Evolutionary conservation across 1,284 basidiomycete species (phyloP).

Genomic region (Cutaneotrichosporon dermatis): DNA sequence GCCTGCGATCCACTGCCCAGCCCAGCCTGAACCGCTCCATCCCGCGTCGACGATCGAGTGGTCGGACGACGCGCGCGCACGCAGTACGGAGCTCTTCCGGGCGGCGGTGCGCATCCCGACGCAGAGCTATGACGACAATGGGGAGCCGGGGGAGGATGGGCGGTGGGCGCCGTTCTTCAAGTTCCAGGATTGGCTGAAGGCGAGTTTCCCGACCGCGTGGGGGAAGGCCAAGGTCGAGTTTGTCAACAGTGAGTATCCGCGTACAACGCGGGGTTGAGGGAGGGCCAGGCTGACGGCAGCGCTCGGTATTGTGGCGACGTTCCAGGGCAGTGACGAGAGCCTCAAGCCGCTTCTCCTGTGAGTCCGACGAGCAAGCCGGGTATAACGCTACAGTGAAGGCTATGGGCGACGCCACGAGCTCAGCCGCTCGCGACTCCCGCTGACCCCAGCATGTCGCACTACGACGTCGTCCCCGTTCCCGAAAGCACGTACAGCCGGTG

Average conservation of each 20-base stretch:
- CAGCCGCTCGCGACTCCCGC: neutral
- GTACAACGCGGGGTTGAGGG: no score
- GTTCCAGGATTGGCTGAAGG: constrained; percentile 44
- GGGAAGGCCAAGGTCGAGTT: constrained; percentile 40
- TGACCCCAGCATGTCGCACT: constrained; percentile 43
- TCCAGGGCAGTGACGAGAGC: constrained; percentile 48
- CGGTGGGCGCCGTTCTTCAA: constrained; percentile 46
- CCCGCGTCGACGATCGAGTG: constrained; percentile 33
- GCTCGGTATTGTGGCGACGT: constrained; percentile 52
- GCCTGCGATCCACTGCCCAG: constrained; percentile 39
- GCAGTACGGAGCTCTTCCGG: constrained; percentile 30
- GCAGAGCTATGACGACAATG: constrained; percentile 46
- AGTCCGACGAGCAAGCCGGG: neutral
- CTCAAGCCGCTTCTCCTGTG: constrained; percentile 51
- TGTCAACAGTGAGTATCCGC: constrained; percentile 50
- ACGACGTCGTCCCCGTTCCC: constrained; percentile 49
- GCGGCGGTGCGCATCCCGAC: constrained; percentile 45
- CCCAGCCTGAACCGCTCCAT: constrained; percentile 34
- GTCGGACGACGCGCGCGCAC: constrained; percentile 29
- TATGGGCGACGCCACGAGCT: no score
- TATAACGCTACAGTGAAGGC: no score
- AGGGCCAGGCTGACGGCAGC: constrained; percentile 25
- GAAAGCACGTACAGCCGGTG: constrained; percentile 42
- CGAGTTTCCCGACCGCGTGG: constrained; percentile 39
- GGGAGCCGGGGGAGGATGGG: constrained; percentile 43